Conservation (phyloP, 2,329 filamentous ascomycete genomes). For the Pseudonectria foliicola region DNA sequence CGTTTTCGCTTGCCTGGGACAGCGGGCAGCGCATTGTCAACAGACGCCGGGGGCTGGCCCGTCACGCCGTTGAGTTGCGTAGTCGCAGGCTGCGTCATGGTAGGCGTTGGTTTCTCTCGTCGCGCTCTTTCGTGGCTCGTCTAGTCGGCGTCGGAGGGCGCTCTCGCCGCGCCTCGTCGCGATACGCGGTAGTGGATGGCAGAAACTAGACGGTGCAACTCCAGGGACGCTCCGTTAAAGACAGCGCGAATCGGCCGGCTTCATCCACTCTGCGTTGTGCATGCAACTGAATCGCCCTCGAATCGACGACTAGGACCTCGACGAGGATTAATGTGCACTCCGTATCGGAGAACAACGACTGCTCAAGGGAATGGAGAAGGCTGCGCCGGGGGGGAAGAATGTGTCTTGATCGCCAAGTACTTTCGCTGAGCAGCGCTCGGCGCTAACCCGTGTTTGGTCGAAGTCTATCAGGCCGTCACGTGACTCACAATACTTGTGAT, state of each 20-base stretch:
- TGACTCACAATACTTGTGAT: slow-evolving; percentile 23
- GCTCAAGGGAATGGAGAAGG: slow-evolving; percentile 22
- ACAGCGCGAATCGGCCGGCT: slow-evolving; percentile 24
- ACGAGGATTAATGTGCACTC: slow-evolving; percentile 3
- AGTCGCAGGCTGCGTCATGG: slow-evolving; percentile 36
- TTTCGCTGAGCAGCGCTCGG: slow-evolving; percentile 20
- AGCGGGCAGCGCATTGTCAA: slow-evolving; percentile 23
- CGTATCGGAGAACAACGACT: slow-evolving; percentile 13
- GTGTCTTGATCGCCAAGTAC: slow-evolving; percentile 32
- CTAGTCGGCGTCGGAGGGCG: slow-evolving; percentile 16
- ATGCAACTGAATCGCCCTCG: slow-evolving; percentile 19
- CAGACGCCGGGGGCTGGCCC: slow-evolving; percentile 26
- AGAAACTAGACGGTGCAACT: slow-evolving; percentile 32
- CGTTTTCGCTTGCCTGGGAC: slow-evolving; percentile 52
- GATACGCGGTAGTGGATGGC: slow-evolving; percentile 32
- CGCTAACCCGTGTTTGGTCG: slow-evolving; percentile 22
- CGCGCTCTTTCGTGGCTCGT: slow-evolving; percentile 12
- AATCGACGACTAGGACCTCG: slow-evolving; percentile 17
- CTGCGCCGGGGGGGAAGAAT: slow-evolving; percentile 29
- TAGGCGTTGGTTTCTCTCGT: slow-evolving; percentile 18
- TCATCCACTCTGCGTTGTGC: slow-evolving; percentile 26
- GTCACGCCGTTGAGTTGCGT: slow-evolving; percentile 35
- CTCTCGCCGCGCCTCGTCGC: slow-evolving; percentile 32
- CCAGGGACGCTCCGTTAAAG: slow-evolving; percentile 30
- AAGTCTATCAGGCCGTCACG: slow-evolving; percentile 26